phyloP scores from a whole-genome alignment of 495 filamentous ascomycete species.

The Trichoderma parareesei region DNA sequence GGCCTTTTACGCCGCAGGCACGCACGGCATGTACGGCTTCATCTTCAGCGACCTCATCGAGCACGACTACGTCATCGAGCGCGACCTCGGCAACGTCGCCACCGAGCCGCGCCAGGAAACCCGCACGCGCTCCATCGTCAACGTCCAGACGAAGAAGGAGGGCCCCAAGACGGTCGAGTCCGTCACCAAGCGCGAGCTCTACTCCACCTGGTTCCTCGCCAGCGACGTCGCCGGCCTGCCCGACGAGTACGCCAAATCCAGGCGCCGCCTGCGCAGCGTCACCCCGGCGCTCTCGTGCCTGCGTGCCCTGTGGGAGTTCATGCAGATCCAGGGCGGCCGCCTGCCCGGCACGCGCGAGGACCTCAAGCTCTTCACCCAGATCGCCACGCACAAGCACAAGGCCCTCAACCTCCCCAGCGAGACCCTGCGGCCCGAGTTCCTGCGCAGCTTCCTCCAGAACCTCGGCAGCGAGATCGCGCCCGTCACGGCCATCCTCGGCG shows the following conservation, averaged over 20 bases:
- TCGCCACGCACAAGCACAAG: conserved; percentile 67
- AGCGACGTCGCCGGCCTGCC: conserved; percentile 65
- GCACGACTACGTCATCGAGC: conserved; percentile 82
- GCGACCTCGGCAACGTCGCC: conserved; percentile 65
- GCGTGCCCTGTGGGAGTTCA: conserved; percentile 75
- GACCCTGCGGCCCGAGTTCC: conserved; percentile 66
- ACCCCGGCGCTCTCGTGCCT: conserved; percentile 75
- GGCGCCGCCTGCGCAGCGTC: conserved; percentile 63
- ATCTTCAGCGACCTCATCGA: conserved; percentile 86
- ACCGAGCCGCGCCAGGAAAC: conserved; percentile 59
- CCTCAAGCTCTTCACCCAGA: conserved; percentile 61
- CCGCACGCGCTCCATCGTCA: conserved; percentile 64
- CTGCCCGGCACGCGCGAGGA: conserved; percentile 51
- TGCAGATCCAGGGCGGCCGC: conserved; percentile 41
- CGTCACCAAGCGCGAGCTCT: conserved; percentile 85
- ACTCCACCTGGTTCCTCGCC: conserved; percentile 71
- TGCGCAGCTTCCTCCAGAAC: conserved; percentile 77
- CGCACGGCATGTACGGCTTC: conserved; percentile 89
- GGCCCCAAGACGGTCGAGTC: conserved; percentile 68
- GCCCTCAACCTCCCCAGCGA: conserved; percentile 68
- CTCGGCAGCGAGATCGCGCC: conserved; percentile 75
- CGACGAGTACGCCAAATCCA: conserved; percentile 54
- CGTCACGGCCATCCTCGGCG: conserved; percentile 83
- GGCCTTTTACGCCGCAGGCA: conserved; percentile 81
- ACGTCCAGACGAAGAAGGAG: conserved; percentile 64